Percentiles rank a stretch among this genome's conserved stretches.
phyloP scores from a whole-genome alignment of 2,329 filamentous ascomycete species.

The Sporothrix inflata region DNA sequence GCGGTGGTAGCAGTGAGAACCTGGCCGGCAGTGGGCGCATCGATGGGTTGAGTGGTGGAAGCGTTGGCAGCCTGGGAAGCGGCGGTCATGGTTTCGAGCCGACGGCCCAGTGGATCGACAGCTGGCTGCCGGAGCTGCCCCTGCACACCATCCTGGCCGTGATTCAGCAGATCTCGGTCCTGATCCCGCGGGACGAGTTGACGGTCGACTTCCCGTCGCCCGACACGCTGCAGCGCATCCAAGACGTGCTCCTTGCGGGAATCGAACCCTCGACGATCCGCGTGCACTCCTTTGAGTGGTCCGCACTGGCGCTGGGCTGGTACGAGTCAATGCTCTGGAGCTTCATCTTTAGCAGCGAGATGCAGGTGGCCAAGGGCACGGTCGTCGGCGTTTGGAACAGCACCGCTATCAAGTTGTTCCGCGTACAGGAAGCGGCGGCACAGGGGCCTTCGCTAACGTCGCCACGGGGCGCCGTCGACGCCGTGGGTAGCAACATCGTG shows the following conservation, averaged over 20 bases:
- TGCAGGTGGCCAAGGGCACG: slow-evolving; percentile 82
- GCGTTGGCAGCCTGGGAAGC: neutral
- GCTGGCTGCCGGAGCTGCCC: slow-evolving; percentile 88
- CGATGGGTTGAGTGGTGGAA: slow-evolving; percentile 15
- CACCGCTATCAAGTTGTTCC: slow-evolving; percentile 84
- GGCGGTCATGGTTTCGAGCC: slow-evolving; percentile 64
- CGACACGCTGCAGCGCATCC: slow-evolving; percentile 54
- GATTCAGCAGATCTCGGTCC: slow-evolving; percentile 66
- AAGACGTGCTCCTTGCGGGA: slow-evolving; percentile 65
- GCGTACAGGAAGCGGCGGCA: slow-evolving; percentile 81
- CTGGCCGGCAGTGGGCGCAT: neutral
- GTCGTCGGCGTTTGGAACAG: slow-evolving; percentile 94
- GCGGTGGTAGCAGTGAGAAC: slow-evolving; percentile 21
- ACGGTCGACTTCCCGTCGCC: slow-evolving; percentile 36
- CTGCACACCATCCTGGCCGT: slow-evolving; percentile 83
- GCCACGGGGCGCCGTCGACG: slow-evolving; percentile 88
- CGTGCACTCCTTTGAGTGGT: slow-evolving; percentile 94
- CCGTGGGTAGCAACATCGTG: slow-evolving; percentile 87
- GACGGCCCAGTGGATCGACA: slow-evolving; percentile 83
- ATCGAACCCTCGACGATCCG: slow-evolving; percentile 74
- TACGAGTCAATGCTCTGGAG: slow-evolving; percentile 95
- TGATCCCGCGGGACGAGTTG: slow-evolving; percentile 58
- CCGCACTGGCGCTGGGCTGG: slow-evolving; percentile 86
- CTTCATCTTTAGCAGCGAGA: slow-evolving; percentile 87
- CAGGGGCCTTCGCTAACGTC: slow-evolving; percentile 80